Evolutionary conservation across 495 filamentous ascomycete species (phyloP).

Genomic region (Neurospora sublineolata): DNA sequence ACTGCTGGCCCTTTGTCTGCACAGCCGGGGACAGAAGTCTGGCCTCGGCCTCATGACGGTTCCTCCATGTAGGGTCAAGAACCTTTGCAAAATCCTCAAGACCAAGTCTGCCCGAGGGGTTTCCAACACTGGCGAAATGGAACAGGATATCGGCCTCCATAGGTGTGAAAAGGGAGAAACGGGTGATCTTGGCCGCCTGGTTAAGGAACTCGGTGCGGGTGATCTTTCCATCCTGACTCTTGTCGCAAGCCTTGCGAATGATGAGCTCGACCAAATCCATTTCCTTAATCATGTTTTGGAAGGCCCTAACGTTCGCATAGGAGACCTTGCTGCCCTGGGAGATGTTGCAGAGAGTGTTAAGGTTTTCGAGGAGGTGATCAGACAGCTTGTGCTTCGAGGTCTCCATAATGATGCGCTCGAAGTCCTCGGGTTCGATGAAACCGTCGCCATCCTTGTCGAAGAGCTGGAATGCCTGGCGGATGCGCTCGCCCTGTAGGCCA

Average conservation of each 20-base stretch:
- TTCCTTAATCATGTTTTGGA: slow-evolving; percentile 91
- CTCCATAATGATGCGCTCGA: slow-evolving; percentile 88
- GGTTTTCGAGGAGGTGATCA: slow-evolving; percentile 87
- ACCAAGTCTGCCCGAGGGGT: slow-evolving; percentile 72
- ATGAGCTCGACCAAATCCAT: slow-evolving; percentile 96
- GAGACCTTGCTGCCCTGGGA: slow-evolving; percentile 85
- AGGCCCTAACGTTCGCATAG: slow-evolving; percentile 92
- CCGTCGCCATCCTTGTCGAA: slow-evolving; percentile 92
- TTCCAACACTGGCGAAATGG: slow-evolving; percentile 90
- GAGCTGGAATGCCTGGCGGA: slow-evolving; percentile 84
- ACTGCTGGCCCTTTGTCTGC: slow-evolving; percentile 23
- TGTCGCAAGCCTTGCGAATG: slow-evolving; percentile 70
- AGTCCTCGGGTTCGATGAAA: slow-evolving; percentile 93
- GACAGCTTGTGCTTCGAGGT: slow-evolving; percentile 95
- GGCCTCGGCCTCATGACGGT: slow-evolving; percentile 38
- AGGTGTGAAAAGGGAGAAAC: slow-evolving; percentile 85
- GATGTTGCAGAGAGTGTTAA: slow-evolving; percentile 91
- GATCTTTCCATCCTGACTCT: slow-evolving; percentile 83
- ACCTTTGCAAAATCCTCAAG: slow-evolving; percentile 86
- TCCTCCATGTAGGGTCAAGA: slow-evolving; percentile 81
- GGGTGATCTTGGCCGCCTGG: slow-evolving; percentile 77
- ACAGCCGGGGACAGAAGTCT: neutral
- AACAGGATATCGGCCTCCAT: slow-evolving; percentile 99
- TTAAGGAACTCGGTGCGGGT: slow-evolving; percentile 89
- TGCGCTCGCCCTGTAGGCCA: slow-evolving; percentile 87